phyloP scores from a whole-genome alignment of 345 rosid species.

The Heritiera fomes region DNA sequence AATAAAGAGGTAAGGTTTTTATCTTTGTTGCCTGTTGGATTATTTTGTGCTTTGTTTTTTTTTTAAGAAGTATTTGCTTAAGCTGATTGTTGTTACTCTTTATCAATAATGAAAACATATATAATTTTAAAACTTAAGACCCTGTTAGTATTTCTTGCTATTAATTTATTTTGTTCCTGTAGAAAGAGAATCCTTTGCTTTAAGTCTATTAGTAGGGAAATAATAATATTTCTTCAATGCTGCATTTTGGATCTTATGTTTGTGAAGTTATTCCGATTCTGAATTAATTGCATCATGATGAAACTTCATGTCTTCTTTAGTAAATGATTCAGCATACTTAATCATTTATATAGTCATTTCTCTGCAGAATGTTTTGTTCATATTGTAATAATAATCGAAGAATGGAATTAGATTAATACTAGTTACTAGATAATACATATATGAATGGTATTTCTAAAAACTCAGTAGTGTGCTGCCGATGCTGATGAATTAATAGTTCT shows the following conservation, averaged over 20 bases:
- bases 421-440: not conserved
- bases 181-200: not conserved
- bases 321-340: not conserved
- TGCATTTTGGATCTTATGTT: not conserved
- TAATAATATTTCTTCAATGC: not conserved
- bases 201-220: not conserved
- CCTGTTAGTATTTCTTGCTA: not conserved
- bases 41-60: not conserved
- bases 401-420: not conserved
- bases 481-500: not conserved
- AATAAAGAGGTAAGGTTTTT: constrained; percentile 39
- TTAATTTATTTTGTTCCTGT: not conserved
- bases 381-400: not conserved
- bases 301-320: not conserved
- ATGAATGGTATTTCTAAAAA: not conserved
- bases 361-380: not conserved
- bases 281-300: not conserved
- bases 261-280: not conserved
- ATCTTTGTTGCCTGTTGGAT: not conserved
- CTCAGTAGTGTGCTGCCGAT: not conserved
- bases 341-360: not conserved
- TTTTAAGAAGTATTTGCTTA: not conserved
- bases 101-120: not conserved
- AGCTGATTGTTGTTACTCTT: not conserved
- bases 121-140: not conserved